These are phyloP conservation scores for Fusarium chuoi DNA, from an alignment of 2,329 filamentous ascomycete genomes.

Conservation along the genomic window DNA sequence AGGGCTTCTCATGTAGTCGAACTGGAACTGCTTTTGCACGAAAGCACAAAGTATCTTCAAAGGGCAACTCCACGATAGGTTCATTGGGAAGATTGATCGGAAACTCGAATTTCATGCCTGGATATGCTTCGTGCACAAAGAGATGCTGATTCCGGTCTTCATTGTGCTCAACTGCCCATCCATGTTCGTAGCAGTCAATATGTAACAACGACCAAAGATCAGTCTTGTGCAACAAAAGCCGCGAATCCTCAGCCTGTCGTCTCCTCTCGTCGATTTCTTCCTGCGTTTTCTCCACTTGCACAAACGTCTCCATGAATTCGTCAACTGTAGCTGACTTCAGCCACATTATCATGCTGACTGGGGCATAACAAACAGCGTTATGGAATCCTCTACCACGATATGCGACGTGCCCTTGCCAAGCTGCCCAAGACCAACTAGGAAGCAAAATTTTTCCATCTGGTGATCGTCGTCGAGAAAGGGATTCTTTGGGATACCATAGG, in stretches of 20 bases:
- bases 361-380: slow-evolving; percentile 5
- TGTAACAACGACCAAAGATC: neutral
- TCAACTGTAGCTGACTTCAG: neutral
- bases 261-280: slow-evolving; percentile 4
- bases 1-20: neutral
- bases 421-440: slow-evolving; percentile 23
- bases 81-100: slow-evolving; percentile 12
- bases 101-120: neutral
- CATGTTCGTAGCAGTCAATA: slow-evolving; percentile 3
- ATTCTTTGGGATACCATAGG: slow-evolving; percentile 9
- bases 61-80: neutral
- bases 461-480: neutral
- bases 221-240: neutral
- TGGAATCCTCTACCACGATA: slow-evolving; percentile 17
- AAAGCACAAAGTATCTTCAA: neutral
- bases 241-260: neutral
- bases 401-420: slow-evolving; percentile 15
- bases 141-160: slow-evolving; percentile 8
- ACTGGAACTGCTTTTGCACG: neutral
- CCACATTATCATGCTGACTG: slow-evolving; percentile 3
- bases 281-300: neutral
- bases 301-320: neutral
- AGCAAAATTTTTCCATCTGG: neutral
- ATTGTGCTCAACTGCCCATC: slow-evolving; percentile 3
- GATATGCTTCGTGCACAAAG: slow-evolving; percentile 6